Evolutionary conservation across 2,329 filamentous ascomycete genomes (phyloP).

Genomic region (Talaromyces amestolkiae): DNA sequence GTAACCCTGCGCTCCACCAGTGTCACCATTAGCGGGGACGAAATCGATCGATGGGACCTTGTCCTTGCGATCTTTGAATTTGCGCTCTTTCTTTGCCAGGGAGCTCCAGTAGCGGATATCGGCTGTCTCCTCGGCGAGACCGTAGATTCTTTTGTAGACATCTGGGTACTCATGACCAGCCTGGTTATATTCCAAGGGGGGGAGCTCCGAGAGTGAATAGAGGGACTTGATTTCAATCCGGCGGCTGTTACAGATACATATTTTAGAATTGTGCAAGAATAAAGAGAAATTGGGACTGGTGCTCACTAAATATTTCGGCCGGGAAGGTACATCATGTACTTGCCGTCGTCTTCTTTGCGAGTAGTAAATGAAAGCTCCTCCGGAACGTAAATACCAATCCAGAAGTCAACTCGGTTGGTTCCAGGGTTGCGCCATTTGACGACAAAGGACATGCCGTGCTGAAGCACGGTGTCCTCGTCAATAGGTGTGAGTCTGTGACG

Average conservation of each 20-base stretch:
- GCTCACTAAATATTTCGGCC: conserved; percentile 15
- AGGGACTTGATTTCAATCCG: conserved; percentile 19
- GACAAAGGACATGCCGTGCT: conserved; percentile 6
- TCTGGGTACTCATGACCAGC: background rate
- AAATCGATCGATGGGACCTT: conserved; percentile 13
- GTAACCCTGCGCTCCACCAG: background rate
- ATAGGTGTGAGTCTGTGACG: background rate
- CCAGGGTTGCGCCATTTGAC: conserved; percentile 12
- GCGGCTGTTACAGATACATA: conserved; percentile 7
- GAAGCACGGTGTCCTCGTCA: background rate
- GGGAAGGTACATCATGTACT: conserved; percentile 18
- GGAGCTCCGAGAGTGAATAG: conserved; percentile 4
- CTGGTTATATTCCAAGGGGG: background rate
- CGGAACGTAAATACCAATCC: conserved; percentile 9
- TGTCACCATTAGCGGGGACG: background rate
- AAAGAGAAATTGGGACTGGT: background rate
- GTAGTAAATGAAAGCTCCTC: background rate
- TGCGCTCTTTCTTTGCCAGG: conserved; percentile 11
- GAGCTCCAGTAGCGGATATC: conserved; percentile 15
- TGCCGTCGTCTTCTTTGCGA: background rate
- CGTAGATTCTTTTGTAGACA: conserved; percentile 4
- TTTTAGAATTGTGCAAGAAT: background rate
- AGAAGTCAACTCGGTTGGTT: background rate
- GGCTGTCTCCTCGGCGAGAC: background rate
- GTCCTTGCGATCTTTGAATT: background rate